Percentiles rank a stretch among this genome's conserved stretches.
Evolutionary conservation across 257 asterid genomes (phyloP).

Genomic region (Solanum gracilifrons): DNA sequence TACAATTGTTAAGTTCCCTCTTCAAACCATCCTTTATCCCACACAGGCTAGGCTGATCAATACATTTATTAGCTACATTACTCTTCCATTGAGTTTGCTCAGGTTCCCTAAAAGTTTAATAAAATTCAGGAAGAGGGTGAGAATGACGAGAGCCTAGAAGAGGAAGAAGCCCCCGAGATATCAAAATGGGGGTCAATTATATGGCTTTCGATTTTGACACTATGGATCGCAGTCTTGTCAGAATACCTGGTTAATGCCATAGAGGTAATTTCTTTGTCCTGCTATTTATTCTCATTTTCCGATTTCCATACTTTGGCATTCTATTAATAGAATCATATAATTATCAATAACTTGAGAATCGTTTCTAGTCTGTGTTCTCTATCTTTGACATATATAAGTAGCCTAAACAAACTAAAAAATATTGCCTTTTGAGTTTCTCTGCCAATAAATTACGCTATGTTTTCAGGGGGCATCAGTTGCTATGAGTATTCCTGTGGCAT

Average conservation of each 20-base stretch:
- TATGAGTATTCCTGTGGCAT: slow-evolving; percentile 68
- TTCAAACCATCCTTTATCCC: neutral
- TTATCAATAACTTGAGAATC: neutral
- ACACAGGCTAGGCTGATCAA: neutral
- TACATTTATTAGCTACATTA: neutral
- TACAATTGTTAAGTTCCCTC: neutral
- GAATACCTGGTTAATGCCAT: slow-evolving; percentile 69
- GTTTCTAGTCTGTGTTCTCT: neutral
- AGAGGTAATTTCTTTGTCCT: slow-evolving; percentile 31
- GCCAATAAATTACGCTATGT: neutral
- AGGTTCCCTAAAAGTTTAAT: neutral
- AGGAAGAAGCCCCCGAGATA: slow-evolving; percentile 50
- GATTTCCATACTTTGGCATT: neutral
- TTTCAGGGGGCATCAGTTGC: slow-evolving; percentile 75
- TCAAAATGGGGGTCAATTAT: slow-evolving; percentile 58
- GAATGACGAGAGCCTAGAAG: slow-evolving; percentile 28
- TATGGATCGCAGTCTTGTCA: slow-evolving; percentile 52
- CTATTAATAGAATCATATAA: neutral
- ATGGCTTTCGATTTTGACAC: slow-evolving; percentile 58
- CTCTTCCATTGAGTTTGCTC: neutral
- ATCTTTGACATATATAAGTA: neutral
- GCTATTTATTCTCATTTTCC: neutral
- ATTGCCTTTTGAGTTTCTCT: neutral
- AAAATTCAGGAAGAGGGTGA: slow-evolving; percentile 36
- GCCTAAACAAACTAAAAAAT: neutral